Evolutionary conservation across 164 flowering plant genomes (phyloP).

Genomic region (Malania oleifera): DNA sequence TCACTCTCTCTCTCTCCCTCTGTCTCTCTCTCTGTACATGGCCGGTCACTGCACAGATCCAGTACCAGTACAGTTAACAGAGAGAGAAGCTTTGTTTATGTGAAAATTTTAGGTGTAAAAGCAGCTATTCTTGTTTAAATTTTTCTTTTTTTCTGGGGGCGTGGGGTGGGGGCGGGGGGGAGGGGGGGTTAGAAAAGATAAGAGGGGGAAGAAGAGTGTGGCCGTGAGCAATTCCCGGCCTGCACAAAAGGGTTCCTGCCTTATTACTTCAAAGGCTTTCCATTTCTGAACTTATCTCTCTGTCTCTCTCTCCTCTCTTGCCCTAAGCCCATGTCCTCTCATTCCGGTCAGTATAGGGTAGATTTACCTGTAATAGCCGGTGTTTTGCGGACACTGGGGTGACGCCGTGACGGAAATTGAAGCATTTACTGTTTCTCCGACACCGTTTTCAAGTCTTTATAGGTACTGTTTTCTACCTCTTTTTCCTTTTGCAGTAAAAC

Average conservation of each 20-base stretch:
- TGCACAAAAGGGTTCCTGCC: constrained; percentile 19
- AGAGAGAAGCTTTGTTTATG: neutral
- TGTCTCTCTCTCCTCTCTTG: no score
- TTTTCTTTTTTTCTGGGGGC: neutral
- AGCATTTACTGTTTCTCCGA: no score
- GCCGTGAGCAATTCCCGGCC: constrained; percentile 40
- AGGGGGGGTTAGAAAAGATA: constrained; percentile 33
- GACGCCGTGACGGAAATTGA: no score
- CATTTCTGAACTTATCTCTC: constrained; percentile 13
- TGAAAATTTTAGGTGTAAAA: no score
- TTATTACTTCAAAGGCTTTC: constrained; percentile 22
- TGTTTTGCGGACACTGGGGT: no score
- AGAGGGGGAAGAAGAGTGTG: constrained; percentile 40
- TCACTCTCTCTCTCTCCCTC: neutral
- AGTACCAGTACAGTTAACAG: neutral
- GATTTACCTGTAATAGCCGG: no score
- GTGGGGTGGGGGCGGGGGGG: constrained; percentile 7
- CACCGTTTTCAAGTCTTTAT: no score
- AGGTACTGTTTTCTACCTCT: neutral
- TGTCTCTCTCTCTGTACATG: constrained; percentile 7
- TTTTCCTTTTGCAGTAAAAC: neutral
- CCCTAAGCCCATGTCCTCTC: neutral
- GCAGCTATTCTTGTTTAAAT: no score
- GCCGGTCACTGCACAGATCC: neutral
- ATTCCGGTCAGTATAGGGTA: no score